Percentiles rank a stretch among this genome's conserved stretches.
Conservation (phyloP, 495 filamentous ascomycete species). For the Clohesyomyces aquaticus region DNA sequence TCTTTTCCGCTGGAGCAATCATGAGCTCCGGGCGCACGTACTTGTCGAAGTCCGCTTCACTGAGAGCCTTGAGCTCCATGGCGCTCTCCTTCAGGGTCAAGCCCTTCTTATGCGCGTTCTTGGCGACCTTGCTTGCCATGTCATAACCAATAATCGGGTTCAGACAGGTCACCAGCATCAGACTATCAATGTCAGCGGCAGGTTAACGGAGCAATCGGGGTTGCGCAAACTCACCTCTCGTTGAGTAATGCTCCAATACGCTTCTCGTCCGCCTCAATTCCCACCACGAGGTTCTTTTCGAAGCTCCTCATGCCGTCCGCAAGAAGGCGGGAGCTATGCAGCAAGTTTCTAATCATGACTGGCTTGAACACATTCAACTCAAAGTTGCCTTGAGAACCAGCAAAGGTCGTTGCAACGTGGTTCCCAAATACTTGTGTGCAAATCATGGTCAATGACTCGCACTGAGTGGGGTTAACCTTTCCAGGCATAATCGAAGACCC, state of each 20-base stretch:
- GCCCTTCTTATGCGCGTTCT: slow-evolving; percentile 99
- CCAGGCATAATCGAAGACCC: slow-evolving; percentile 98
- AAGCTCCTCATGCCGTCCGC: slow-evolving; percentile 93
- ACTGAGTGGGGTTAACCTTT: slow-evolving; percentile 99
- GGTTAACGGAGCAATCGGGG: background rate
- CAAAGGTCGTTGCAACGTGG: slow-evolving; percentile 85
- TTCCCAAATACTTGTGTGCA: slow-evolving; percentile 98
- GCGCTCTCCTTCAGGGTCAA: slow-evolving; percentile 89
- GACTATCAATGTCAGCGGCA: slow-evolving; percentile 56
- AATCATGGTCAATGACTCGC: slow-evolving; percentile 96
- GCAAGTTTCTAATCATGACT: slow-evolving; percentile 87
- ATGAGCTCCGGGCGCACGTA: slow-evolving; percentile 95
- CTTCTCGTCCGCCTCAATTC: slow-evolving; percentile 89
- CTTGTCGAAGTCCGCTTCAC: slow-evolving; percentile 87
- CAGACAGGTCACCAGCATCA: slow-evolving; percentile 98
- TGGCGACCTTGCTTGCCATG: slow-evolving; percentile 96
- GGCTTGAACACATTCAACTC: slow-evolving; percentile 99
- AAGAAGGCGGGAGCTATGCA: slow-evolving; percentile 86
- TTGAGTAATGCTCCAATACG: slow-evolving; percentile 85
- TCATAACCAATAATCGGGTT: slow-evolving; percentile 98
- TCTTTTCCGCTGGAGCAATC: slow-evolving; percentile 74
- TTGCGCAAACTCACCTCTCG: slow-evolving; percentile 62
- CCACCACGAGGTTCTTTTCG: slow-evolving; percentile 87
- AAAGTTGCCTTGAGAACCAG: slow-evolving; percentile 97
- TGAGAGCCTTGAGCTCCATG: slow-evolving; percentile 89